Percentiles rank a stretch among this genome's conserved stretches.
phyloP scores from a whole-genome alignment of 306 rosid species.

The Clitoria ternatea region DNA sequence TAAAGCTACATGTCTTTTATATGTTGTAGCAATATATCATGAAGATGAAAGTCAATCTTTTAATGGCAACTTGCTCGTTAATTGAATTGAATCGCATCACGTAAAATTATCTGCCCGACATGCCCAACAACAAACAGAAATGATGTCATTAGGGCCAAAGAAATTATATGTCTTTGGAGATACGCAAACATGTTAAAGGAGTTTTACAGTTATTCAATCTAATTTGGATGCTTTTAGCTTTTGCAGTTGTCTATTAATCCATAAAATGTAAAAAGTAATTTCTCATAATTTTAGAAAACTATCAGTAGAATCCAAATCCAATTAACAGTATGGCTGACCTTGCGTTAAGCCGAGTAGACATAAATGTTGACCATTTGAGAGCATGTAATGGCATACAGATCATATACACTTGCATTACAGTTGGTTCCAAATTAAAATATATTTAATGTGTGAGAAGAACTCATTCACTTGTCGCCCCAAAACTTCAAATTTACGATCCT shows the following conservation, averaged over 20 bases:
- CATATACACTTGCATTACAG: not conserved
- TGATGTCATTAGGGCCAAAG: not conserved
- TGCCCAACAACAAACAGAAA: not conserved
- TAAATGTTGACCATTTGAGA: slow-evolving; percentile 15
- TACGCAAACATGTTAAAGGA: slow-evolving; percentile 19
- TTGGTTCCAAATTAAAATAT: slow-evolving; percentile 13
- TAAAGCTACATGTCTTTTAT: too few species aligned
- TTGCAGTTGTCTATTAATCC: too few species aligned
- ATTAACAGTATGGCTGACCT: not conserved
- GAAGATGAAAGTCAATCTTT: not conserved
- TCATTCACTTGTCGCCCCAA: not conserved
- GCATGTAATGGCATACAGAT: slow-evolving; percentile 21
- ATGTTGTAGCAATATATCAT: not conserved
- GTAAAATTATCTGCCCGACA: not conserved
- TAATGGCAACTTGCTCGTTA: not conserved
- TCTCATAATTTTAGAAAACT: too few species aligned
- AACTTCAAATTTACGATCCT: slow-evolving; percentile 21
- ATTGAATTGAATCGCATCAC: not conserved
- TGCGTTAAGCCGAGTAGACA: not conserved
- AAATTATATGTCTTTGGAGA: slow-evolving; percentile 1
- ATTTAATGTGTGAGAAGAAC: not conserved
- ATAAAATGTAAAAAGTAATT: too few species aligned
- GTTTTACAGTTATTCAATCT: too few species aligned
- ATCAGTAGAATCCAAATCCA: too few species aligned
- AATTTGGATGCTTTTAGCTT: too few species aligned